Evolutionary conservation across 176 grass and related monocot genomes (phyloP).

Genomic region (Puya raimondii): DNA sequence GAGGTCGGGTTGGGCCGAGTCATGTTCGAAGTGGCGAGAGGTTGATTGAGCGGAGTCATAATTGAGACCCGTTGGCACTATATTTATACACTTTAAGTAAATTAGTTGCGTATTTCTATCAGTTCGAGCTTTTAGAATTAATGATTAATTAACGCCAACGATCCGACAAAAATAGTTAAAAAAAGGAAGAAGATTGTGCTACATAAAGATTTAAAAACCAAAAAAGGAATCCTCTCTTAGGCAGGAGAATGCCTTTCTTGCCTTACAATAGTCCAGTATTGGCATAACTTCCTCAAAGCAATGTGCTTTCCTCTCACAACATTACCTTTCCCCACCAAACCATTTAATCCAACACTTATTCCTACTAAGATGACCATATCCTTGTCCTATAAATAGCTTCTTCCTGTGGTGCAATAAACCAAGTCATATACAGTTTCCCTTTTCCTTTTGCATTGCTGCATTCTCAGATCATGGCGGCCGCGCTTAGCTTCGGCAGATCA

Average conservation of each 20-base stretch:
- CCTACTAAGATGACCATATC: constrained; percentile 20
- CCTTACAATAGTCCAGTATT: constrained; percentile 31
- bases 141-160: too few relatives aligned
- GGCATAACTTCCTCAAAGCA: constrained; percentile 48
- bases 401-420: constrained; percentile 13
- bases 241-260: constrained; percentile 56
- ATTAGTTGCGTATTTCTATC: too few relatives aligned
- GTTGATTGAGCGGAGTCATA: too few relatives aligned
- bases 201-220: background rate
- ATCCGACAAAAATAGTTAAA: too few relatives aligned
- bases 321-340: constrained; percentile 15
- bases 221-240: constrained; percentile 27
- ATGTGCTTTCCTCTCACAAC: constrained; percentile 45
- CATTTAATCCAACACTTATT: constrained; percentile 32
- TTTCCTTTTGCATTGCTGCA: background rate
- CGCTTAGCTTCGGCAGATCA: constrained; percentile 60
- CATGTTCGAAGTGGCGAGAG: too few relatives aligned
- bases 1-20: too few relatives aligned
- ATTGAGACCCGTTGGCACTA: too few relatives aligned
- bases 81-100: too few relatives aligned
- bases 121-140: too few relatives aligned
- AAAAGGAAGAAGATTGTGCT: too few relatives aligned
- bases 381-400: constrained; percentile 51
- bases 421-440: background rate
- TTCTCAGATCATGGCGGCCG: constrained; percentile 32